These are phyloP conservation scores for Margaritispora aquatica DNA, from an alignment of 495 filamentous ascomycete genomes.

Conservation along the genomic window DNA sequence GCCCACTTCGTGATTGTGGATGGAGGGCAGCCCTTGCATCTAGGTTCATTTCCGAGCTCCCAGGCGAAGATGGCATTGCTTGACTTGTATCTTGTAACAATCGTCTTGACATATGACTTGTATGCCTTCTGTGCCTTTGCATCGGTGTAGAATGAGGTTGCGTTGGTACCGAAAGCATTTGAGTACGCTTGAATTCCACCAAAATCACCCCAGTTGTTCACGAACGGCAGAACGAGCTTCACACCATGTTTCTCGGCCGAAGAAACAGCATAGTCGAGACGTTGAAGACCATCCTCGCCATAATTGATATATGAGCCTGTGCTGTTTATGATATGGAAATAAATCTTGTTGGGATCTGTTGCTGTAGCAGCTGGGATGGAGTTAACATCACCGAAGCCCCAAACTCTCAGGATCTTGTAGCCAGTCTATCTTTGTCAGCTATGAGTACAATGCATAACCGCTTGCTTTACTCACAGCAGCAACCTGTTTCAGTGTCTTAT, in stretches of 20 bases:
- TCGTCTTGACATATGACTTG: slow-evolving; percentile 49
- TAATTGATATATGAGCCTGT: slow-evolving; percentile 35
- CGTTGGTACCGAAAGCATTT: slow-evolving; percentile 23
- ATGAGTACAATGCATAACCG: not conserved
- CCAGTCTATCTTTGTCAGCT: slow-evolving; percentile 25
- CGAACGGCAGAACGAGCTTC: slow-evolving; percentile 50
- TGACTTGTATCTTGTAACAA: slow-evolving; percentile 47
- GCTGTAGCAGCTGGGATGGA: slow-evolving; percentile 27
- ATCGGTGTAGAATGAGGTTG: slow-evolving; percentile 27
- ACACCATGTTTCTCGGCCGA: slow-evolving; percentile 47
- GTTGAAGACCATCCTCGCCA: slow-evolving; percentile 49
- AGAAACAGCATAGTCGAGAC: slow-evolving; percentile 51
- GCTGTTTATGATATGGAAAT: slow-evolving; percentile 30
- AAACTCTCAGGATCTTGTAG: slow-evolving; percentile 47
- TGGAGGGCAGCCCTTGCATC: slow-evolving; percentile 47
- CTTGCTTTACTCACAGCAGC: slow-evolving; percentile 14
- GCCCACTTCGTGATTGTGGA: slow-evolving; percentile 51
- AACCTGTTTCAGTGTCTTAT: slow-evolving; percentile 35
- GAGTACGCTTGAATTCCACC: slow-evolving; percentile 62
- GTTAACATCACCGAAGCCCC: slow-evolving; percentile 51
- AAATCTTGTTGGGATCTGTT: slow-evolving; percentile 22
- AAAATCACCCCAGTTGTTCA: slow-evolving; percentile 57
- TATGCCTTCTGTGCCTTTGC: slow-evolving; percentile 39
- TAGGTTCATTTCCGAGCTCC: slow-evolving; percentile 57
- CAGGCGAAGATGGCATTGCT: slow-evolving; percentile 51